Percentiles rank a stretch among this genome's conserved stretches.
Evolutionary conservation across 495 filamentous ascomycete species (phyloP).

Genomic region (Friedmanniomyces simplex): DNA sequence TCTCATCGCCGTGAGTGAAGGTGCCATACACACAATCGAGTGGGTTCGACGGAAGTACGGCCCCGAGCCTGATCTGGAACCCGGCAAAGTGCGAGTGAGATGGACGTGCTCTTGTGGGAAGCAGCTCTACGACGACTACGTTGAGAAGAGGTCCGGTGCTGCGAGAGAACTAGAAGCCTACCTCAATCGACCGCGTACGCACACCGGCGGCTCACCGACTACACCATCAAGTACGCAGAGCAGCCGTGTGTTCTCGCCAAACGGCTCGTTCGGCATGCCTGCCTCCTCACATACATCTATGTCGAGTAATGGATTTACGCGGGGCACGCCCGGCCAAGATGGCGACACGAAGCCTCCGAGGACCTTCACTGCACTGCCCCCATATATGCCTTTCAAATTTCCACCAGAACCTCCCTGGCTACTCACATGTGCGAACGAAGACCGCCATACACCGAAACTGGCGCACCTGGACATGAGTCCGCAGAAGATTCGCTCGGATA

Average conservation of each 20-base stretch:
- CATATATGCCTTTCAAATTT: neutral
- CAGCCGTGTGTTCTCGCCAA: conserved; percentile 4
- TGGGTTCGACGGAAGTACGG: conserved; percentile 14
- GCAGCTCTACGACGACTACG: conserved; percentile 32
- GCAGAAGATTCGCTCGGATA: conserved; percentile 24
- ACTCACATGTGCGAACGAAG: conserved; percentile 29
- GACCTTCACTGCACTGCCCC: neutral
- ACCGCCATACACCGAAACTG: conserved; percentile 26
- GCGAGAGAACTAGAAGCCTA: conserved; percentile 27
- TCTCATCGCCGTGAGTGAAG: neutral
- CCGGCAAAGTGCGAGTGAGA: conserved; percentile 24
- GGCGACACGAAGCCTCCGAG: neutral
- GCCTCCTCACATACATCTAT: conserved; percentile 2
- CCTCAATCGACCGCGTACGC: conserved; percentile 24
- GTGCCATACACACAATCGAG: neutral
- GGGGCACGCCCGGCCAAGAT: neutral
- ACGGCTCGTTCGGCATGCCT: conserved; percentile 15
- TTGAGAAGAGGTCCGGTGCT: conserved; percentile 29
- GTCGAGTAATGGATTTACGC: conserved; percentile 6
- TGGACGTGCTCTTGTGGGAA: conserved; percentile 34
- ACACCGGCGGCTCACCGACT: conserved; percentile 22
- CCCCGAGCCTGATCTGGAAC: conserved; percentile 2
- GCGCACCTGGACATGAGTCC: conserved; percentile 12
- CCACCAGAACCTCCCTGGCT: conserved; percentile 20
- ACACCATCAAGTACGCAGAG: conserved; percentile 13